Evolutionary conservation across 2,329 filamentous ascomycete species (phyloP).

Genomic region (Beauveria australis): DNA sequence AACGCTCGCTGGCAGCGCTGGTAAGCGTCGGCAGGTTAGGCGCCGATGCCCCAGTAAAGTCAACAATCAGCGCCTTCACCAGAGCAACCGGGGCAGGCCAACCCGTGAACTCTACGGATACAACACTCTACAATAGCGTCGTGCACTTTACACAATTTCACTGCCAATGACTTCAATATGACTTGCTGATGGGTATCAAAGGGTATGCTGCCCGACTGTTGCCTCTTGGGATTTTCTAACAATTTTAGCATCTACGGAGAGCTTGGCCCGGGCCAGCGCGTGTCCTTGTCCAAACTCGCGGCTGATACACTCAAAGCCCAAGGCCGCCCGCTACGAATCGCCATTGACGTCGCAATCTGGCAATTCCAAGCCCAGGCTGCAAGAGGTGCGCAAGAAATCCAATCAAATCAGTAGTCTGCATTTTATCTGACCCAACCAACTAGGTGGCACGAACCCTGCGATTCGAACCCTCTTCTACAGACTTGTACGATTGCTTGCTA

Average conservation of each 20-base stretch:
- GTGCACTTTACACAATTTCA: slow-evolving; percentile 12
- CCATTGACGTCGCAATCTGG: slow-evolving; percentile 95
- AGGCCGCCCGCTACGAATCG: slow-evolving; percentile 69
- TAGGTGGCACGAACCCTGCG: slow-evolving; percentile 80
- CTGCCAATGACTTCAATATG: background rate
- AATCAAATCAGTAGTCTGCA: background rate
- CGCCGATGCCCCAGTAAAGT: slow-evolving; percentile 21
- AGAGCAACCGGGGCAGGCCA: slow-evolving; percentile 21
- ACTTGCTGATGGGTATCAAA: slow-evolving; percentile 53
- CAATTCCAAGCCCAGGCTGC: slow-evolving; percentile 87
- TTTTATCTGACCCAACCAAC: slow-evolving; percentile 8
- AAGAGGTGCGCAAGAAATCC: slow-evolving; percentile 40
- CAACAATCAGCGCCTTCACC: slow-evolving; percentile 17
- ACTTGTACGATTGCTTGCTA: slow-evolving; percentile 64
- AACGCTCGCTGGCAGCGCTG: background rate
- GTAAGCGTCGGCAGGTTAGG: slow-evolving; percentile 16
- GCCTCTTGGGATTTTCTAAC: slow-evolving; percentile 1
- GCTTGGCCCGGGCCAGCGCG: slow-evolving; percentile 70
- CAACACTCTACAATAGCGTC: slow-evolving; percentile 11
- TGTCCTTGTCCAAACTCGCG: slow-evolving; percentile 76
- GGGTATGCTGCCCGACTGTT: slow-evolving; percentile 32
- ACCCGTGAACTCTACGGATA: background rate
- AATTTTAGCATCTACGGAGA: slow-evolving; percentile 72
- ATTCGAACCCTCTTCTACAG: slow-evolving; percentile 90
- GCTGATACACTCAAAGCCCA: slow-evolving; percentile 65